Base-by-base conservation (phyloP, 345 rosid species). In the Dimocarpus longan region DNA sequence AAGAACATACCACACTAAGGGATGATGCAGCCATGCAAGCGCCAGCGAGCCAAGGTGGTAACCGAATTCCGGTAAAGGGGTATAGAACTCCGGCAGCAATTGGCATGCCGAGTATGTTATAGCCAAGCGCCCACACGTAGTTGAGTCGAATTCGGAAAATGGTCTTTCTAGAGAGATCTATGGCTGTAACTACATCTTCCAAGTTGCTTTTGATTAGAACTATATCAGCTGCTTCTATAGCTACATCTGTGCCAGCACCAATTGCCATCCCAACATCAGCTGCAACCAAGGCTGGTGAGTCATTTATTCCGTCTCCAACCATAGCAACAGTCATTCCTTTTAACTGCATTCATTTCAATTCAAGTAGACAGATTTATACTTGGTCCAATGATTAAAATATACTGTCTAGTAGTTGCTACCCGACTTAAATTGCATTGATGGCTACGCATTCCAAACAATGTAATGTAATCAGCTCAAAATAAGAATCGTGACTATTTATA, bases 241-340 rank as follows among this genome's bases (percentile, higher is more conserved):
- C 96, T 71, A 92, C 90, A 54, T 92, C 91, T 0, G 96, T 90
- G 37, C 96, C 96, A 1, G 96, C 93, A 19, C 96, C 96, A 18
- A 92, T 92, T 19, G 96, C 96, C 87, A 92, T 85, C 67, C 96
- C 96, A 1, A 92, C 90, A 52, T 92, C 92, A 0, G 96, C 93
- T 6, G 96, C 96, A 10, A 71, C 96, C 22, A 92, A 76, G 60
- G 93, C 96, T 37, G 96, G 96, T 0, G 96, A 92, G 82, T 92
- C 96, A 9, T 92, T 92, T 80, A 92, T 92, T 78, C 96, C 96
- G 48, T 92, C 96, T 77, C 96, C 93, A 66, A 92, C 96, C 96
- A 92, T 92, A 10, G 96, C 91, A 62, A 92, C 93, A 8, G 71
- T 71, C 85, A 78, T 70, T 5, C 91, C 91, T 78, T 85, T 82